A percentile compares a stretch with the other conserved stretches of the same genome.
These are phyloP conservation scores for Colletotrichum siamense DNA, from an alignment of 2,329 filamentous ascomycete species.

Conservation along the genomic window DNA sequence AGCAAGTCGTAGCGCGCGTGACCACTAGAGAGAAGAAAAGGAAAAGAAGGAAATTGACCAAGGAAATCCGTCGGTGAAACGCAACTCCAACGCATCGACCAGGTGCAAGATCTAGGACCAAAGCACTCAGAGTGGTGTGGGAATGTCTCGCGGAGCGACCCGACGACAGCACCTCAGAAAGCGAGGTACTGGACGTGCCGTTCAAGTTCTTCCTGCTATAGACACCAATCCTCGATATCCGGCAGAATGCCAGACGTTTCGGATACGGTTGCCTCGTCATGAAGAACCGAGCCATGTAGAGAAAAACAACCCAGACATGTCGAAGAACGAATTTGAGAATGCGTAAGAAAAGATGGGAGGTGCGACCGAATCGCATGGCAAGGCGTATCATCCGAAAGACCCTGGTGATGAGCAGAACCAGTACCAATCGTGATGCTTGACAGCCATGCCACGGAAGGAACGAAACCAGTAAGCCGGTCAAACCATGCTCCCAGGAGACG, in stretches of 20 bases:
- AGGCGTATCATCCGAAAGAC: constrained; percentile 19
- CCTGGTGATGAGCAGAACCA: constrained; percentile 21
- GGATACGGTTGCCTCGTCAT: constrained; percentile 27
- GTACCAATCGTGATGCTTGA: constrained; percentile 20
- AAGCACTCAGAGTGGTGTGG: background rate
- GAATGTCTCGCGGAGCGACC: constrained; percentile 21
- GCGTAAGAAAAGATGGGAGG: constrained; percentile 30
- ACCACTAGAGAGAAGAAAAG: constrained; percentile 25
- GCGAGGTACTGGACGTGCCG: constrained; percentile 44
- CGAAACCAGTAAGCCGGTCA: constrained; percentile 10
- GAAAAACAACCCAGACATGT: constrained; percentile 28
- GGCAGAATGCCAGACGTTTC: background rate
- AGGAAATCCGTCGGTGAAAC: constrained; percentile 28
- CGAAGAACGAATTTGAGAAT: constrained; percentile 50
- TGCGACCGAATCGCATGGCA: constrained; percentile 42
- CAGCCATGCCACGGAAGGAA: constrained; percentile 19
- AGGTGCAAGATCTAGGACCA: constrained; percentile 5
- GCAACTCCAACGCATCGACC: constrained; percentile 45
- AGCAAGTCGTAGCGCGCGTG: constrained; percentile 13
- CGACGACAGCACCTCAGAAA: constrained; percentile 32
- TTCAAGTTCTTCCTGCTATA: constrained; percentile 31
- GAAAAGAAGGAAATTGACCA: constrained; percentile 19
- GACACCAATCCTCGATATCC: background rate
- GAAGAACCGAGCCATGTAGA: constrained; percentile 40
- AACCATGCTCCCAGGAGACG: constrained; percentile 26